Percentiles rank a stretch among this genome's conserved stretches.
phyloP scores from a whole-genome alignment of 2,329 filamentous ascomycete genomes.

The Exophiala mesophila region DNA sequence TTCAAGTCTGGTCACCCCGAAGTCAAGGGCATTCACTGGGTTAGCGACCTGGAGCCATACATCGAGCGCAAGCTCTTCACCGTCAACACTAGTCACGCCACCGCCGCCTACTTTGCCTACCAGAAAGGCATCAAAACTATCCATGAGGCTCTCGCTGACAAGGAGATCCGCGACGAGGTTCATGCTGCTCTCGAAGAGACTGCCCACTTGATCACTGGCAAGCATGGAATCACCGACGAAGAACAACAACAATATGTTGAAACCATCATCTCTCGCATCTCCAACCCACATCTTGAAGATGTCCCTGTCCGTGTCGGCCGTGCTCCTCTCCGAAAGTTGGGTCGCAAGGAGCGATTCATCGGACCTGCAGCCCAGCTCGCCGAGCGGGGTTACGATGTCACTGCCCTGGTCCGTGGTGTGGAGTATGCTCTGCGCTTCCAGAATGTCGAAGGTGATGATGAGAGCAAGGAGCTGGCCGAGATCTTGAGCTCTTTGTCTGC shows the following conservation, averaged over 20 bases:
- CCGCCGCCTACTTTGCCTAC: slow-evolving; percentile 92
- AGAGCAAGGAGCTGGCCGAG: slow-evolving; percentile 78
- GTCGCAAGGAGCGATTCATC: slow-evolving; percentile 92
- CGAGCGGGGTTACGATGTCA: slow-evolving; percentile 68
- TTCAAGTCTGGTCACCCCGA: slow-evolving; percentile 68
- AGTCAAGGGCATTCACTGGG: slow-evolving; percentile 89
- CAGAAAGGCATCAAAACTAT: slow-evolving; percentile 80
- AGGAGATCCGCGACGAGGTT: slow-evolving; percentile 73
- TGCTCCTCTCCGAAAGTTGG: slow-evolving; percentile 87
- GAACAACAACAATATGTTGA: slow-evolving; percentile 85
- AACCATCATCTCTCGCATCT: slow-evolving; percentile 87
- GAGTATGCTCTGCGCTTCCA: slow-evolving; percentile 96
- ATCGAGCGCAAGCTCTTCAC: slow-evolving; percentile 99
- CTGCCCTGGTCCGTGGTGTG: slow-evolving; percentile 71
- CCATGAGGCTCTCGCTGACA: slow-evolving; percentile 79
- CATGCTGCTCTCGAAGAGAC: slow-evolving; percentile 79
- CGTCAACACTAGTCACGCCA: slow-evolving; percentile 96
- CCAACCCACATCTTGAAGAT: slow-evolving; percentile 75
- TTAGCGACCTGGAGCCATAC: slow-evolving; percentile 84
- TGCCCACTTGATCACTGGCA: slow-evolving; percentile 74
- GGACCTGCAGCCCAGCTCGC: slow-evolving; percentile 85
- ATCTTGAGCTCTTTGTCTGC: slow-evolving; percentile 72
- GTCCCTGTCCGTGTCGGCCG: slow-evolving; percentile 92
- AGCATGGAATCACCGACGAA: slow-evolving; percentile 70
- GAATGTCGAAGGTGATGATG: slow-evolving; percentile 85